These are phyloP conservation scores for Haplosporangium sp. DNA, from an alignment of 371 early-diverging fungal genomes.

Conservation along the genomic window DNA sequence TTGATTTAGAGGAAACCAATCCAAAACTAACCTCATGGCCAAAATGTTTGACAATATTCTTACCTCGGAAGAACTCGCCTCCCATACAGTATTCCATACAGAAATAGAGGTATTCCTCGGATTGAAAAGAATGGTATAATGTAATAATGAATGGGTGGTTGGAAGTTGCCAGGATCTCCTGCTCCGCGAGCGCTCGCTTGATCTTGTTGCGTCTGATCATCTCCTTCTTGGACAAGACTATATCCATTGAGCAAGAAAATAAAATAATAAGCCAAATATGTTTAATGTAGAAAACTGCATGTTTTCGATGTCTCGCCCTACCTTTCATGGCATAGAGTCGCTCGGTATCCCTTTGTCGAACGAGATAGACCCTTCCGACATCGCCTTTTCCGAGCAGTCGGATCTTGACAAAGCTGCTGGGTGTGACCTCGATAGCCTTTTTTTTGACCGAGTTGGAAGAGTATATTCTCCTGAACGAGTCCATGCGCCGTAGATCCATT, in stretches of 20 bases:
- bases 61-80: constrained; percentile 97
- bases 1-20: background rate
- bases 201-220: constrained; percentile 97
- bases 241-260: background rate
- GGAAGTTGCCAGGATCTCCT: constrained; percentile 91
- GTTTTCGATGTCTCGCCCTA: constrained; percentile 21
- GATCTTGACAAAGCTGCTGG: constrained; percentile 86
- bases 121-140: constrained; percentile 96
- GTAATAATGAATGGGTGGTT: constrained; percentile 98
- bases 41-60: background rate
- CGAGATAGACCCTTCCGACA: constrained; percentile 96
- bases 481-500: constrained; percentile 29
- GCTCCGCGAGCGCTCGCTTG: constrained; percentile 95
- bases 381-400: constrained; percentile 95
- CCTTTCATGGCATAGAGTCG: constrained; percentile 95
- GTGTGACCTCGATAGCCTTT: constrained; percentile 81
- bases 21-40: background rate
- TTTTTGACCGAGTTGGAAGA: constrained; percentile 86
- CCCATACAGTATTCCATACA: constrained; percentile 99
- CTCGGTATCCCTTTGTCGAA: constrained; percentile 85
- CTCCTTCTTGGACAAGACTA: constrained; percentile 91
- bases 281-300: background rate
- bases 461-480: constrained; percentile 66
- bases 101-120: constrained; percentile 93
- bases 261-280: background rate